Percentiles rank a stretch among this genome's conserved stretches.
These are phyloP conservation scores for Auriscalpium microsporum DNA, from an alignment of 768 basidiomycete genomes.

Conservation along the genomic window DNA sequence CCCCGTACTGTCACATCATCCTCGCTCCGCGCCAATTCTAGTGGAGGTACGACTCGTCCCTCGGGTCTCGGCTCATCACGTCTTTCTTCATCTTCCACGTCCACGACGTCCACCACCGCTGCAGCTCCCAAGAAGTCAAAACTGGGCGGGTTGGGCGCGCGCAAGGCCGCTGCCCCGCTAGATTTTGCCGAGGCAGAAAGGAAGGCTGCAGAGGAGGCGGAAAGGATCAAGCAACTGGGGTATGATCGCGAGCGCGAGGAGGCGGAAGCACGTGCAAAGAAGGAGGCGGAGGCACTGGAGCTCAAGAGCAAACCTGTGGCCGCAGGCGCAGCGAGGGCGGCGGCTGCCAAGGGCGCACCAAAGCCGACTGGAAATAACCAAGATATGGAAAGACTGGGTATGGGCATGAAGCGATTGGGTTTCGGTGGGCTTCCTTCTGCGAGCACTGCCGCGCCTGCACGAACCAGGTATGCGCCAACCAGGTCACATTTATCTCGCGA, in stretches of 20 bases:
- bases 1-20: constrained; percentile 63
- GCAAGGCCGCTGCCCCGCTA: constrained; percentile 71
- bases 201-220: constrained; percentile 86
- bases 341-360: constrained; percentile 19
- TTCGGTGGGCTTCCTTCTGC: constrained; percentile 76
- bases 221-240: constrained; percentile 83
- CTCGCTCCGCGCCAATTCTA: constrained; percentile 41
- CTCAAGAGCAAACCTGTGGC: constrained; percentile 26
- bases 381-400: constrained; percentile 49
- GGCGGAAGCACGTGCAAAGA: constrained; percentile 65
- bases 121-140: constrained; percentile 50
- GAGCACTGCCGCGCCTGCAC: constrained; percentile 41
- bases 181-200: constrained; percentile 94
- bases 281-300: constrained; percentile 47
- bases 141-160: constrained; percentile 76
- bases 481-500: background rate
- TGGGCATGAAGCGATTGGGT: constrained; percentile 73
- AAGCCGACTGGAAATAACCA: constrained; percentile 34
- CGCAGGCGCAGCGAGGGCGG: constrained; percentile 22
- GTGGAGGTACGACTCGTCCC: constrained; percentile 21
- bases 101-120: constrained; percentile 20
- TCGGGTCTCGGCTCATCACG: constrained; percentile 36
- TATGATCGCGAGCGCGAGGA: constrained; percentile 84
- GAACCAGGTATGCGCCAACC: background rate
- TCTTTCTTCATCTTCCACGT: constrained; percentile 30